These are phyloP conservation scores for Chlamydomonas sp. DNA, from an alignment of 139 green algal species.

Conservation along the genomic window DNA sequence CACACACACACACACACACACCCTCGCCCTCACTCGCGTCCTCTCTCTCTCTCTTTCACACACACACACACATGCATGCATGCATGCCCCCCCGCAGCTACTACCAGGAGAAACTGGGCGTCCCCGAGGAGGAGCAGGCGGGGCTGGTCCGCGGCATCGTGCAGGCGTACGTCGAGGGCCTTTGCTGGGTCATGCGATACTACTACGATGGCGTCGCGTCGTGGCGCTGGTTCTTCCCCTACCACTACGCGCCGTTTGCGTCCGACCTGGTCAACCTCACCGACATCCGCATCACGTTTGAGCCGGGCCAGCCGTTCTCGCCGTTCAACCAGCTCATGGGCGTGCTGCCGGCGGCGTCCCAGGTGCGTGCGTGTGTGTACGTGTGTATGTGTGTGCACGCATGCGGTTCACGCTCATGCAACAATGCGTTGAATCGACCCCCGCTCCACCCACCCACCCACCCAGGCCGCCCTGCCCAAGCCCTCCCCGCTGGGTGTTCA, in stretches of 20 bases:
- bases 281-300: constrained; percentile 38
- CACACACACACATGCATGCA: background rate
- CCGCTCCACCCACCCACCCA: too few relatives aligned
- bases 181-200: constrained; percentile 88
- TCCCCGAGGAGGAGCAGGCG: constrained; percentile 23
- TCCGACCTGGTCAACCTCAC: constrained; percentile 66
- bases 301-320: constrained; percentile 66
- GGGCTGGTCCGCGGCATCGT: constrained; percentile 50
- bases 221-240: constrained; percentile 87
- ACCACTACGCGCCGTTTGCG: constrained; percentile 99
- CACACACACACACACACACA: too few relatives aligned
- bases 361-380: too few relatives aligned
- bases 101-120: constrained; percentile 46
- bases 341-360: constrained; percentile 72
- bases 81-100: constrained; percentile 22
- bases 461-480: background rate
- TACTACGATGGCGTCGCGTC: constrained; percentile 2
- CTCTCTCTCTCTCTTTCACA: background rate
- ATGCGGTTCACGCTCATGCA: too few relatives aligned
- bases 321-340: constrained; percentile 88
- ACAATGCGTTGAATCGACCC: background rate
- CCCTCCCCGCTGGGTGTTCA: too few relatives aligned
- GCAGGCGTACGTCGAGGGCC: constrained; percentile 77
- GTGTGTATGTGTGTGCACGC: background rate
- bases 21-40: background rate